Evolutionary conservation across 192 early-diverging fungal species (phyloP), one percentile per base, ranked within the genome.

Genomic region (Phlyctochytrium bullatum): DNA sequence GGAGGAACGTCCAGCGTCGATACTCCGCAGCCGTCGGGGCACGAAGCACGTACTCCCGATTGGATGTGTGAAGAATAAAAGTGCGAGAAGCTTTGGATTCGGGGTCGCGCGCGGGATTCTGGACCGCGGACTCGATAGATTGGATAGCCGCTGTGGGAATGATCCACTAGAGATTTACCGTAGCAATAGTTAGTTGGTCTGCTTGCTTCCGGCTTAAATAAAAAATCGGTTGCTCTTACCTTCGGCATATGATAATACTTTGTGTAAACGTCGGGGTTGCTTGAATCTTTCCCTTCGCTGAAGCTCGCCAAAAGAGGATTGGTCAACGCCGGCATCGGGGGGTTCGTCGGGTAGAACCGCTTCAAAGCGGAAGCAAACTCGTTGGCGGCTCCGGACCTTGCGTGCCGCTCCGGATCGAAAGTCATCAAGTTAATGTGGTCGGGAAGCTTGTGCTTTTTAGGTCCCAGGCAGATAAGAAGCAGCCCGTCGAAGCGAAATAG

Each of bases 401-500:
- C 14, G 34, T 67, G 65, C 23, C 57, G 31, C 2, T 33, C 20
- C 1, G 71, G 71, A 32, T 72, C 65, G 36, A 72, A 72, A 10
- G 64, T 65, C 3, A 72, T 56, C 64, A 72, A 27, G 16, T 68
- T 67, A 16, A 61, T 36, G 59, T 67, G 58, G 17, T 72, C 73
- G 3, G 73, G 77, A 6, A 78, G 66, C 52, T 24, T 27, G 20
- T 65, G 66, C 17, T 52, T 51, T 40, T 72, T 71, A 6, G 73
- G 64, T 14, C 73, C 69, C 6, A 79, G 66, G 56, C 77, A 79
- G 56, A 79, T 36, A 10, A 79, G 66, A 34, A 79, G 59, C 31
- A 69, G 61, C 17, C 77, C 77, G 65, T 79, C 73, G 57, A 70
- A 76, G 6, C 77, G 65, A 53, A 79, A 76, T 34, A 75, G 56